These are phyloP conservation scores for Holtermannia corniformis DNA, from an alignment of 768 basidiomycete genomes.

Conservation along the genomic window DNA sequence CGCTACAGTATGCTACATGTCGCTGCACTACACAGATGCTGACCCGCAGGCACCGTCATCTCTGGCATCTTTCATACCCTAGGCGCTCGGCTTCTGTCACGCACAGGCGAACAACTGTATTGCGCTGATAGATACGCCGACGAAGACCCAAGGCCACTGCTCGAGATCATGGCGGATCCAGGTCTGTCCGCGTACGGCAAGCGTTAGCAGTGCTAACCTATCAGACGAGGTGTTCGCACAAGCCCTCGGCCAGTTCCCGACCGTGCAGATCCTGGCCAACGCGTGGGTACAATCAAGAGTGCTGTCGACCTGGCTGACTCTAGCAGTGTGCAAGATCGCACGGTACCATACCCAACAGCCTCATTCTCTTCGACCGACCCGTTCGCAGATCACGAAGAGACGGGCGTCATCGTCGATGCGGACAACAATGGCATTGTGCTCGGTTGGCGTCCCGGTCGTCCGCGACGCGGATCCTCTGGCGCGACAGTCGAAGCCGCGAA, in stretches of 20 bases:
- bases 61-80: slow-evolving; percentile 17
- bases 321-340: slow-evolving; percentile 19
- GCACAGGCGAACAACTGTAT: slow-evolving; percentile 28
- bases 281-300: slow-evolving; percentile 11
- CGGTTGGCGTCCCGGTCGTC: slow-evolving; percentile 8
- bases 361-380: slow-evolving; percentile 19
- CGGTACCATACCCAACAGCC: slow-evolving; percentile 29
- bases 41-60: slow-evolving; percentile 16
- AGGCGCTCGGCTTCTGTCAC: slow-evolving; percentile 19
- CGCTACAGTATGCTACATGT: slow-evolving; percentile 18
- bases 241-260: slow-evolving; percentile 14
- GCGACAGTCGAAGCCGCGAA: neutral
- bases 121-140: slow-evolving; percentile 20
- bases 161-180: slow-evolving; percentile 33
- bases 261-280: slow-evolving; percentile 24
- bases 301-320: slow-evolving; percentile 1
- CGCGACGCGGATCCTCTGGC: neutral
- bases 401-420: slow-evolving; percentile 13
- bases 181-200: slow-evolving; percentile 11
- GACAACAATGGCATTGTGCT: slow-evolving; percentile 18
- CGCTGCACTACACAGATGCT: neutral
- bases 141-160: slow-evolving; percentile 21
- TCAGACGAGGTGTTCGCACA: slow-evolving; percentile 18
- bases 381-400: slow-evolving; percentile 19
- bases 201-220: too few species aligned